phyloP scores from a whole-genome alignment of 2,329 filamentous ascomycete genomes.

The Tympanopsis confertula region DNA sequence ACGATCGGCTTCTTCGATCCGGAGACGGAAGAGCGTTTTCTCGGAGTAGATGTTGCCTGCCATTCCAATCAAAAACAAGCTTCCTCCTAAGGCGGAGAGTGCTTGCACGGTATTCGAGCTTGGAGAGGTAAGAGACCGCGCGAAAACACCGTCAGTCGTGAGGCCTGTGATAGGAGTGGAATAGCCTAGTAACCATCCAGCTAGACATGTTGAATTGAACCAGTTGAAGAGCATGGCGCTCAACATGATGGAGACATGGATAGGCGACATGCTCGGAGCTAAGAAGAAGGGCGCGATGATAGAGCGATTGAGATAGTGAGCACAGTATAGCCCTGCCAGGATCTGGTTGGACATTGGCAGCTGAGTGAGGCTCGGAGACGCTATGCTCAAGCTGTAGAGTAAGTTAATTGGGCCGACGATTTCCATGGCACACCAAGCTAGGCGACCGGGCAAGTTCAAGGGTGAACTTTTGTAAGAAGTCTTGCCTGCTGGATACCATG shows the following conservation, averaged over 20 bases:
- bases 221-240: conserved; percentile 2
- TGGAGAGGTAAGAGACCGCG: background rate
- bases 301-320: background rate
- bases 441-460: background rate
- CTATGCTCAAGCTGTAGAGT: background rate
- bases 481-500: background rate
- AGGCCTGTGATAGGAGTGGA: conserved; percentile 2
- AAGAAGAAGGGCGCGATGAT: background rate
- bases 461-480: background rate
- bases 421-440: background rate
- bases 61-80: background rate
- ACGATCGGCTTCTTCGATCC: background rate
- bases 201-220: conserved; percentile 6
- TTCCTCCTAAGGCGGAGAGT: conserved; percentile 20
- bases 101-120: conserved; percentile 15
- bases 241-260: background rate
- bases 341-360: background rate
- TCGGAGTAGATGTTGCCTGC: background rate
- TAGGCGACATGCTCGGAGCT: background rate
- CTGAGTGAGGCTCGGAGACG: too few species aligned
- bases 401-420: background rate
- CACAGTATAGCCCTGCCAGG: background rate
- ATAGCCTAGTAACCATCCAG: conserved; percentile 3
- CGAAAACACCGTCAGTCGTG: conserved; percentile 4
- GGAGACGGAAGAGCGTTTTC: background rate